Conservation (phyloP, 768 basidiomycete species). For the Pleurotus salmoneostramineus region DNA sequence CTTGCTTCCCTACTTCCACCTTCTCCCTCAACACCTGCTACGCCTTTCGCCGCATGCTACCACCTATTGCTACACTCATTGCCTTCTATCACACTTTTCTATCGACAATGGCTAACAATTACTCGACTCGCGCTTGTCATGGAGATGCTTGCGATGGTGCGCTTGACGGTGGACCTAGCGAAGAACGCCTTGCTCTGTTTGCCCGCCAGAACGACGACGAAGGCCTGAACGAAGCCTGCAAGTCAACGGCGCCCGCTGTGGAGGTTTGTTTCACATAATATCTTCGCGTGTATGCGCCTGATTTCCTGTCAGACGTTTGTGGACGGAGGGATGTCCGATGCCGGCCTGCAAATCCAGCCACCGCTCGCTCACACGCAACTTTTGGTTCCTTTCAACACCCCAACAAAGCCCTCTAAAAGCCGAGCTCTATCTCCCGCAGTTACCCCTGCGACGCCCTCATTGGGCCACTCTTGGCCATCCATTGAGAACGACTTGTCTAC, state of each 20-base stretch:
- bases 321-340: neutral
- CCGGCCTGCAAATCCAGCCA: neutral
- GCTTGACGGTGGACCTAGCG: neutral
- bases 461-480: neutral
- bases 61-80: conserved; percentile 7
- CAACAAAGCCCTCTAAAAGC: neutral
- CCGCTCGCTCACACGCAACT: neutral
- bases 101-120: neutral
- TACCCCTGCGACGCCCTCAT: neutral
- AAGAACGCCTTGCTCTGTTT: no score
- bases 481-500: neutral
- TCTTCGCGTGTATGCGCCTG: neutral
- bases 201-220: no score
- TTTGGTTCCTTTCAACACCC: conserved; percentile 1
- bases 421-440: neutral
- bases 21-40: neutral
- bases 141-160: neutral
- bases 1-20: neutral
- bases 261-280: neutral
- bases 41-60: conserved; percentile 2
- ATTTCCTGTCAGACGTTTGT: neutral
- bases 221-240: neutral
- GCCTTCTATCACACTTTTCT: conserved; percentile 5
- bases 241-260: neutral
- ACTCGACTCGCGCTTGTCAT: neutral